These are phyloP conservation scores for Mentha longifolia DNA, from an alignment of 257 asterid species.

Conservation along the genomic window DNA sequence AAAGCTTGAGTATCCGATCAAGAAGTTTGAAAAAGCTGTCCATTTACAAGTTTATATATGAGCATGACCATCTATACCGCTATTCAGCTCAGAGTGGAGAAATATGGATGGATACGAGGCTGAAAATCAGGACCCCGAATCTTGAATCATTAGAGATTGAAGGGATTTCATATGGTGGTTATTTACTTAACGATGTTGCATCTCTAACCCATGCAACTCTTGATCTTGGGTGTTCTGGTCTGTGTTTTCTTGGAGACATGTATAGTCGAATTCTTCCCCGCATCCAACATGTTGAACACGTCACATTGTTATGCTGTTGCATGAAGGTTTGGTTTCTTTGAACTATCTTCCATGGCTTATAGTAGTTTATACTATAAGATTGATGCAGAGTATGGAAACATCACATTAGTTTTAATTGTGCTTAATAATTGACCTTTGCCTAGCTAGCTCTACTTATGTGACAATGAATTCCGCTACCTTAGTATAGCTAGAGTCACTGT, in stretches of 20 bases:
- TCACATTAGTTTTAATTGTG: not conserved
- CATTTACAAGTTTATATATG: not conserved
- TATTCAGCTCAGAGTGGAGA: too few species aligned
- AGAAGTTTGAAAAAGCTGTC: too few species aligned
- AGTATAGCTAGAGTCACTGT: too few species aligned
- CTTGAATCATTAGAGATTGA: not conserved
- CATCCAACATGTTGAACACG: not conserved
- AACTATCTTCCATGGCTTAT: not conserved
- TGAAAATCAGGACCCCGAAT: not conserved
- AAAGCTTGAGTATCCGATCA: not conserved
- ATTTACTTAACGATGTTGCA: not conserved
- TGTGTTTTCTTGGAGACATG: not conserved
- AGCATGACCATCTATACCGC: too few species aligned
- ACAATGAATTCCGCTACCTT: too few species aligned
- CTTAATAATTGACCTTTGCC: too few species aligned
- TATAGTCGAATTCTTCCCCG: not conserved
- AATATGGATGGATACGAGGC: not conserved
- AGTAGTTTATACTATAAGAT: too few species aligned
- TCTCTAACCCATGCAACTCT: not conserved
- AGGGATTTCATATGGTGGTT: not conserved
- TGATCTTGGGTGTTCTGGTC: not conserved
- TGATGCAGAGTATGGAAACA: not conserved
- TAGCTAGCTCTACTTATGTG: too few species aligned
- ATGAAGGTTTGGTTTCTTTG: not conserved
- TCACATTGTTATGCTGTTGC: not conserved